phyloP scores from a whole-genome alignment of 163 green algal genomes.

The Coccomyxa subellipsoidea region DNA sequence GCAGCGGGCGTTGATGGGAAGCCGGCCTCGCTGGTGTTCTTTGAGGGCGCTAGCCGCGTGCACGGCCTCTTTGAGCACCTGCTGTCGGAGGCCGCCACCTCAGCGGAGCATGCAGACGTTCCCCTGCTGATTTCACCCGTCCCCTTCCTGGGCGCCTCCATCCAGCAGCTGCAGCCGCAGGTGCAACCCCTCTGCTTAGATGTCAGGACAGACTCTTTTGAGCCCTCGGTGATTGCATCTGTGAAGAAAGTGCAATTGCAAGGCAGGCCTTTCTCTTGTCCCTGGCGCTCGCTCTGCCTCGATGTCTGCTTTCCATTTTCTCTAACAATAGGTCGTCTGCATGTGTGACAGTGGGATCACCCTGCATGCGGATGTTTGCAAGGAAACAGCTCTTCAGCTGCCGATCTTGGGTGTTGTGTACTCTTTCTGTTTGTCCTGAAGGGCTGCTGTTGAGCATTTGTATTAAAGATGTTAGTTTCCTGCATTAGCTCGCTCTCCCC shows the following conservation, averaged over 20 bases:
- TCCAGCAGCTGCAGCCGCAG: slow-evolving; percentile 13
- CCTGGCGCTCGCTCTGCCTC: no score
- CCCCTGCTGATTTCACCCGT: slow-evolving; percentile 42
- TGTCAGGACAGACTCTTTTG: no score
- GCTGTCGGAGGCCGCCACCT: slow-evolving; percentile 31
- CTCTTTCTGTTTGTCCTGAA: no score
- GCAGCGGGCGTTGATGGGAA: slow-evolving; percentile 18
- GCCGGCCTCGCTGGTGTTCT: slow-evolving; percentile 38
- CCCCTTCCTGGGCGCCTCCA: slow-evolving; percentile 34
- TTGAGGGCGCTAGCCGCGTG: slow-evolving; percentile 37
- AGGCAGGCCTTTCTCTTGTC: neutral
- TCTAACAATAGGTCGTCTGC: neutral
- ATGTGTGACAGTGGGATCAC: neutral
- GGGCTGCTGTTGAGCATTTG: no score
- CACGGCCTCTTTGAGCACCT: slow-evolving; percentile 56
- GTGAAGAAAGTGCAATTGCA: neutral
- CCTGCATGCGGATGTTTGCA: neutral
- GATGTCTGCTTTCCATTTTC: neutral
- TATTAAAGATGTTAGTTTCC: no score
- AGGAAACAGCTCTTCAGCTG: no score
- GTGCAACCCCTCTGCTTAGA: neutral
- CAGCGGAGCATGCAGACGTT: slow-evolving; percentile 30
- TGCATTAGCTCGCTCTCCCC: no score
- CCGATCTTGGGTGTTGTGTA: no score
- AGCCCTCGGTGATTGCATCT: no score